Percentiles rank a stretch among this genome's conserved stretches.
phyloP scores from a whole-genome alignment of 1,284 basidiomycete species.

The Dichomitus squalens region DNA sequence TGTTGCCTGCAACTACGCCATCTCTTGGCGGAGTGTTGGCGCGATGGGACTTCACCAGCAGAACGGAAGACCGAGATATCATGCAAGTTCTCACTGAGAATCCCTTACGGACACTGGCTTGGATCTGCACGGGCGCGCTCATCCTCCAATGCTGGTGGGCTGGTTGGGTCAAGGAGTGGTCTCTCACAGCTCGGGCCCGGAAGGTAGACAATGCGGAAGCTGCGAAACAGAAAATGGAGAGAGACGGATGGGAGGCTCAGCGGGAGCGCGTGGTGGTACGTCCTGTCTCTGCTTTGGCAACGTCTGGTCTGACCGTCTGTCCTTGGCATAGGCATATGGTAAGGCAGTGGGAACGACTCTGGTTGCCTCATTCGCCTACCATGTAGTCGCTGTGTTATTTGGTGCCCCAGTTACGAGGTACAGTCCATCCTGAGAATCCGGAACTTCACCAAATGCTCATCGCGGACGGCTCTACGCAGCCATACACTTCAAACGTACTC shows the following conservation, averaged over 20 bases:
- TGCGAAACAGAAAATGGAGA: slow-evolving; percentile 40
- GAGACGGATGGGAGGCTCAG: slow-evolving; percentile 22
- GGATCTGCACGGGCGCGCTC: slow-evolving; percentile 58
- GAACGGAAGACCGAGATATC: slow-evolving; percentile 57
- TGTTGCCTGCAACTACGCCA: slow-evolving; percentile 62
- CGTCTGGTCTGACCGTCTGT: slow-evolving; percentile 9
- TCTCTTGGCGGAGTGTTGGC: slow-evolving; percentile 28
- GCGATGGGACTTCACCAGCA: slow-evolving; percentile 26
- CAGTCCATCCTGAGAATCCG: slow-evolving; percentile 1
- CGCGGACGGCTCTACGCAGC: slow-evolving; percentile 39
- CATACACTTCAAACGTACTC: slow-evolving; percentile 62
- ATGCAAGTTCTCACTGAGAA: slow-evolving; percentile 66
- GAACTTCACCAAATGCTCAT: background rate
- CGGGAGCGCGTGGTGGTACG: slow-evolving; percentile 38
- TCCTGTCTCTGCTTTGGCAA: slow-evolving; percentile 12
- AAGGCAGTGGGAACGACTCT: slow-evolving; percentile 60
- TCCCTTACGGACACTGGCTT: slow-evolving; percentile 62
- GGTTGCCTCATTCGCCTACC: slow-evolving; percentile 48
- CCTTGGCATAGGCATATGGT: slow-evolving; percentile 40
- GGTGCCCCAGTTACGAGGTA: slow-evolving; percentile 75
- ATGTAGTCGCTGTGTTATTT: slow-evolving; percentile 62
- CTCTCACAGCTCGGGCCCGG: slow-evolving; percentile 21
- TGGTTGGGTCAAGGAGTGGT: slow-evolving; percentile 61
- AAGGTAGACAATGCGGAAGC: slow-evolving; percentile 26
- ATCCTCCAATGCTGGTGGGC: slow-evolving; percentile 78